These are phyloP conservation scores for Trichoderma atrobrunneum DNA, from an alignment of 2,329 filamentous ascomycete genomes.

Conservation along the genomic window DNA sequence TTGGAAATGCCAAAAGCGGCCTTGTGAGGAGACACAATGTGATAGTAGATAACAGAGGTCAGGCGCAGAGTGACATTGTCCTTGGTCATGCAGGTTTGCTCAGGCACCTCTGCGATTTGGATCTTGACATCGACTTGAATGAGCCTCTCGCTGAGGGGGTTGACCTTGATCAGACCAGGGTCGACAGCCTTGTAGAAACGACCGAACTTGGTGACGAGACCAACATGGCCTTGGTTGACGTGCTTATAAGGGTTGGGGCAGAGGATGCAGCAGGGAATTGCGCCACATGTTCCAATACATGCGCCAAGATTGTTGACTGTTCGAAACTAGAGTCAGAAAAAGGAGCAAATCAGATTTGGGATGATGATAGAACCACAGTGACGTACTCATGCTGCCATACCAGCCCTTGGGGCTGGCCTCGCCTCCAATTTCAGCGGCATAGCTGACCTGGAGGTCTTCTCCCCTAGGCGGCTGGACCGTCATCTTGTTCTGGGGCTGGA, in stretches of 20 bases:
- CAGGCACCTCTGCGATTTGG: constrained; percentile 93
- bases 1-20: constrained; percentile 95
- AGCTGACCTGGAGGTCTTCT: constrained; percentile 81
- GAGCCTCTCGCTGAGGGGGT: constrained; percentile 86
- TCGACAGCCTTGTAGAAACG: constrained; percentile 94
- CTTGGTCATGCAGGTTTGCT: constrained; percentile 99
- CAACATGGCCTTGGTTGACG: constrained; percentile 89
- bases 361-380: constrained; percentile 31
- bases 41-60: constrained; percentile 98
- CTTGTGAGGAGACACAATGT: constrained; percentile 92
- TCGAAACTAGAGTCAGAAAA: not conserved
- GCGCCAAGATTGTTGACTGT: constrained; percentile 71
- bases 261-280: constrained; percentile 84
- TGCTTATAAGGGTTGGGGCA: constrained; percentile 96
- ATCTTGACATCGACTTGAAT: constrained; percentile 98
- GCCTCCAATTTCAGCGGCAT: constrained; percentile 62
- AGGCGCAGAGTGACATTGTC: constrained; percentile 95
- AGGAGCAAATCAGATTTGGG: not conserved
- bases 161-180: constrained; percentile 95
- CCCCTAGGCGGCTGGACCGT: constrained; percentile 74
- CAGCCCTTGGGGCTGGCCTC: constrained; percentile 75
- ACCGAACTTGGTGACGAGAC: constrained; percentile 93
- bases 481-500: constrained; percentile 56
- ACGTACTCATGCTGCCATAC: constrained; percentile 83
- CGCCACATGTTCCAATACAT: constrained; percentile 73